Evolutionary conservation across 306 rosid species (phyloP), one percentile per base, ranked within the genome.

Genomic region (Vachellia collinsii): DNA sequence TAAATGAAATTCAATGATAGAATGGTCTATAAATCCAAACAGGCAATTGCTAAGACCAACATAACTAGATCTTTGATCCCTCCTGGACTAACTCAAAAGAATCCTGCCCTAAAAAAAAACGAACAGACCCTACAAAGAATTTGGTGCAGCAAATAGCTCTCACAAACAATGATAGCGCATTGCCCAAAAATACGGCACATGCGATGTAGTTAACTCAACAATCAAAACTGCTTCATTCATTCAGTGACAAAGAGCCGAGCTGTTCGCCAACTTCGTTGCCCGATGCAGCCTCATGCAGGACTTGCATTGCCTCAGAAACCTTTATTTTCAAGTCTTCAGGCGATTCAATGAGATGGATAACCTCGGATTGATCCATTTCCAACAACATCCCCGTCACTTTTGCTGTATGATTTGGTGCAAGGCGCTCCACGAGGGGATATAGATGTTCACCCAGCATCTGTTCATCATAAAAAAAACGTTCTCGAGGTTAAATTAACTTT

Each of bases 341-440:
- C 46, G 97, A 88, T 84, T 94, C 99, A 4, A 94, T 89, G 75
- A 92, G 97, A 88, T 94, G 97, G 63, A 94, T 90, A 44, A 94
- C 99, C 88, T 94, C 99, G 0, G 99, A 85, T 74, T 89, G 97
- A 69, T 94, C 99, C 99, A 94, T 94, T 86, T 94, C 99, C 79
- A 94, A 89, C 83, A 91, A 70, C 97, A 93, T 91, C 71, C 99
- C 97, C 0, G 97, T 94, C 75, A 94, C 97, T 90, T 93, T 94
- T 12, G 94, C 92, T 0, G 97, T 76, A 51, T 85, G 80, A 22
- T 79, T 85, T 13, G 85, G 87, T 56, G 93, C 89, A 61, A 94
- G 86, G 5, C 83, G 90, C 23, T 89, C 89, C 67, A 94, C 99
- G 0, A 93, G 94, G 3, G 99, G 99, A 88, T 88, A 94, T 39